Evolutionary conservation across 23 red algal genomes (phyloP).

Genomic region (Gracilaria gracilis): DNA sequence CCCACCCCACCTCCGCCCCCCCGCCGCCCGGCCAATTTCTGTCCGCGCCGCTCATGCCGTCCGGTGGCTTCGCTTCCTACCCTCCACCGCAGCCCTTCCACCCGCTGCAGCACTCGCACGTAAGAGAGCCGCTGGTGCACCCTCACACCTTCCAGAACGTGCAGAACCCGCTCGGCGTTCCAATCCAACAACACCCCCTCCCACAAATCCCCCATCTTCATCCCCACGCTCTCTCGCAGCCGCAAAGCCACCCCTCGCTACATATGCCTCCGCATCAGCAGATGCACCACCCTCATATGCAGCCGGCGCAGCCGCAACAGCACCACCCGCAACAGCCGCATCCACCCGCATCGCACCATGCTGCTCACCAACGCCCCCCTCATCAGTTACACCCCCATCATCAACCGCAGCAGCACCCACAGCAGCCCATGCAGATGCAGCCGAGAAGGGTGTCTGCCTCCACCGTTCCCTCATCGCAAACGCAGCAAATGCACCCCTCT

Average conservation of each 20-base stretch:
- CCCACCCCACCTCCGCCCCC: not conserved
- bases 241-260: constrained; percentile 8
- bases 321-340: constrained; percentile 50
- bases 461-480: not conserved
- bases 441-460: constrained; percentile 12
- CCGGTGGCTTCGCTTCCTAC: constrained; percentile 29
- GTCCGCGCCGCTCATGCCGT: constrained; percentile 25
- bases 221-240: constrained; percentile 17
- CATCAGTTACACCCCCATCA: constrained; percentile 26
- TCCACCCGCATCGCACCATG: constrained; percentile 10
- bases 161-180: constrained; percentile 50
- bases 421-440: constrained; percentile 28
- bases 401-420: constrained; percentile 23
- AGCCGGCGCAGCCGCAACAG: not conserved
- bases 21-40: constrained; percentile 33
- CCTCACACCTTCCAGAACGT: constrained; percentile 29
- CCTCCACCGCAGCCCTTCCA: constrained; percentile 35
- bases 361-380: constrained; percentile 25
- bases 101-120: constrained; percentile 19
- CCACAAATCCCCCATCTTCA: constrained; percentile 44
- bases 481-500: constrained; percentile 8
- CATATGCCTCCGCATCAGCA: constrained; percentile 2
- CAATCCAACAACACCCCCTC: constrained; percentile 62
- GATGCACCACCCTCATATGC: not conserved
- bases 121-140: constrained; percentile 19